Conservation (phyloP, 805 yeast genomes). For the Huiozyma naganishii region DNA sequence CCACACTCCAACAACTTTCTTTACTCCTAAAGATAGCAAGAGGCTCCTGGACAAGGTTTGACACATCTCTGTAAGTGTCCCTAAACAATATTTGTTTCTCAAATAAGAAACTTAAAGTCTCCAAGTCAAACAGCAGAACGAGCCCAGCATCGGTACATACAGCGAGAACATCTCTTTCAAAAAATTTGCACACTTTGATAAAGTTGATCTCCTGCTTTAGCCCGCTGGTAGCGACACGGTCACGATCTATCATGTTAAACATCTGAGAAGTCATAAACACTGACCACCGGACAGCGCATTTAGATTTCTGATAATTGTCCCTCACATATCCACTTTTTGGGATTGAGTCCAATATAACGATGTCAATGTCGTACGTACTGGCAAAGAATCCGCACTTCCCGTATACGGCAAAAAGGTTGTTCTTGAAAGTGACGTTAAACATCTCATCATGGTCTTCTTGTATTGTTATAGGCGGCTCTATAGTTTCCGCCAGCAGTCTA, state of each 20-base stretch:
- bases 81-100: too few species aligned
- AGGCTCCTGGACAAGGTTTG: background rate
- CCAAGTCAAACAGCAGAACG: slow-evolving; percentile 30
- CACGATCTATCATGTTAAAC: background rate
- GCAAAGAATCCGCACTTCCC: background rate
- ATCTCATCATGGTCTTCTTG: background rate
- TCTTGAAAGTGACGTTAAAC: background rate
- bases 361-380: background rate
- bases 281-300: background rate
- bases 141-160: slow-evolving; percentile 49
- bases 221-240: background rate
- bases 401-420: background rate
- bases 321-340: background rate
- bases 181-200: background rate
- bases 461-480: background rate
- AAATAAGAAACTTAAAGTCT: background rate
- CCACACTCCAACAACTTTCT: slow-evolving; percentile 19
- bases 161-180: slow-evolving; percentile 34
- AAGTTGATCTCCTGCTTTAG: background rate
- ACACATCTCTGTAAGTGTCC: background rate
- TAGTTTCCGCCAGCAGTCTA: slow-evolving; percentile 9
- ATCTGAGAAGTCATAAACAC: background rate
- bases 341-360: background rate
- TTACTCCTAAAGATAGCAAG: background rate
- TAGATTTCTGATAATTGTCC: background rate